Percentiles rank a stretch among this genome's conserved stretches.
phyloP scores from a whole-genome alignment of 176 grass and related monocot species.

The Poa pratensis region DNA sequence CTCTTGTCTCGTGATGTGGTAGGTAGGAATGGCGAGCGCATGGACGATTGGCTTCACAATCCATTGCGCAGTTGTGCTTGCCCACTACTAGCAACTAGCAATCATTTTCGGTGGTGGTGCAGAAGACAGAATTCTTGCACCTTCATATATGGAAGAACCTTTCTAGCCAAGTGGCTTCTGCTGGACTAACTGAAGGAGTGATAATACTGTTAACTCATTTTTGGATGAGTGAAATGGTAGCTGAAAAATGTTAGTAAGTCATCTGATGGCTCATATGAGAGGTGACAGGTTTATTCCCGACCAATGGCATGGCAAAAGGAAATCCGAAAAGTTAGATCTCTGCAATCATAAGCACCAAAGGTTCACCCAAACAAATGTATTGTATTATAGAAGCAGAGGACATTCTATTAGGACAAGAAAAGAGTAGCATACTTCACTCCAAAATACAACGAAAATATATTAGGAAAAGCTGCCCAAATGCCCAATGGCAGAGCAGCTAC shows the following conservation, averaged over 20 bases:
- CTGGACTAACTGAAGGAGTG: background rate
- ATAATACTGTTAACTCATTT: background rate
- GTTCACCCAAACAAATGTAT: background rate
- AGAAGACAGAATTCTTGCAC: background rate
- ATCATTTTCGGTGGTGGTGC: background rate
- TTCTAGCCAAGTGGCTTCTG: background rate
- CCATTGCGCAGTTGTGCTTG: conserved; percentile 9
- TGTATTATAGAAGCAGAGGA: background rate
- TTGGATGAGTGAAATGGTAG: background rate
- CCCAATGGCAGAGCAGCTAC: conserved; percentile 41
- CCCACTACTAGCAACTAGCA: background rate
- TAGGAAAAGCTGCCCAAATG: conserved; percentile 22
- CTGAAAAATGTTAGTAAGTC: background rate
- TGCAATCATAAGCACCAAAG: background rate
- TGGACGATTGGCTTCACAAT: background rate
- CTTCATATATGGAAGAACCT: background rate
- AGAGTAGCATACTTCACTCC: conserved; percentile 38
- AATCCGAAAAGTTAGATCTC: background rate
- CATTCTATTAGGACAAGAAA: conserved; percentile 30
- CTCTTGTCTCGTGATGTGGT: conserved; percentile 23
- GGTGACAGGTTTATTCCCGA: background rate
- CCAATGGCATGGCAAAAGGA: background rate
- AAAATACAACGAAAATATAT: conserved; percentile 42
- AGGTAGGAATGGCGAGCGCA: conserved; percentile 32
- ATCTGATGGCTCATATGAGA: background rate